Evolutionary conservation across 805 yeast species (phyloP), one percentile per base, ranked within the genome.

Genomic region (Myxozyma vanderwaltii): DNA sequence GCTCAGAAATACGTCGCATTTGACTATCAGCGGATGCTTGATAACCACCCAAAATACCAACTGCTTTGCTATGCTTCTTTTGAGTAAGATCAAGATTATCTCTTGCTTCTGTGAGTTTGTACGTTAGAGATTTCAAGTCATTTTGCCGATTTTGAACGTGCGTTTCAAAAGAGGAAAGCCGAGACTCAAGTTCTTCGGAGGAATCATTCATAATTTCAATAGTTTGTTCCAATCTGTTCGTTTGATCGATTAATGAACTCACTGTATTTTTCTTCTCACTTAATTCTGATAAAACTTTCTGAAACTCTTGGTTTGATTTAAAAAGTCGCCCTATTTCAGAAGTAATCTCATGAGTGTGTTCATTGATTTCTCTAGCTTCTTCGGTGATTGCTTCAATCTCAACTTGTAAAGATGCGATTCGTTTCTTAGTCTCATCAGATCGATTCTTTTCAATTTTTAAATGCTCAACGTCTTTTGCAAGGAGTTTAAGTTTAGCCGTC

Each of bases 391-490:
- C 61, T 0, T 77, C 79, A 0, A 86, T 79, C 38, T 80, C 76
- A 0, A 64, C 59, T 19, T 77, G 70, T 33, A 86, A 74, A 4
- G 74, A 74, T 0, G 72, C 69, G 4, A 86, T 73, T 54, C 80
- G 81, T 19, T 76, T 74, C 49, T 77, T 74, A 17, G 86, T 83
- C 47, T 80, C 80, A 27, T 77, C 80, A 0, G 96, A 91, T 41
- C 96, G 79, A 17, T 83, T 85, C 66, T 83, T 83, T 68, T 94
- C 98, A 12, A 79, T 77, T 67, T 82, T 81, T 56, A 90, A 75
- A 71, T 91, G 95, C 53, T 84, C 84, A 0, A 89, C 96, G 19
- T 88, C 84, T 67, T 88, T 90, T 63, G 87, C 85, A 48, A 91
- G 77, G 8, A 92, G 72, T 68, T 86, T 88, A 38, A 89, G 86